Percentiles rank a stretch among this genome's conserved stretches.
phyloP scores from a whole-genome alignment of 1,284 basidiomycete genomes.

The Trametes sp. region DNA sequence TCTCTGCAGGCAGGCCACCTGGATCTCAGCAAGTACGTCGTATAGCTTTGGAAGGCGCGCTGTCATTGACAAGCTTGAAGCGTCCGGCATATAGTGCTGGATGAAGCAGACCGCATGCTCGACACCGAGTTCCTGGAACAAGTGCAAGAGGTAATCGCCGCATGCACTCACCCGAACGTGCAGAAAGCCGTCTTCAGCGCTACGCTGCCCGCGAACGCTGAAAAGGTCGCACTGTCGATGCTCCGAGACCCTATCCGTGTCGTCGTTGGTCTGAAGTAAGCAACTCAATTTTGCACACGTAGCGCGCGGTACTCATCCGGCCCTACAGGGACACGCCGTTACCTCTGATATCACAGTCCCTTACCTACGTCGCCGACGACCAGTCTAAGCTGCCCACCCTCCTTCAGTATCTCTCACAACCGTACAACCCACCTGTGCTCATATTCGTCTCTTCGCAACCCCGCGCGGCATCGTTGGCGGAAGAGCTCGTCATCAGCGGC shows the following conservation, averaged over 20 bases:
- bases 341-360: constrained; percentile 84
- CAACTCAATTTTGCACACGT: constrained; percentile 24
- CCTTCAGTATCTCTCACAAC: constrained; percentile 79
- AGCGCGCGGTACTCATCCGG: constrained; percentile 12
- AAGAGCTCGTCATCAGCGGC: constrained; percentile 85
- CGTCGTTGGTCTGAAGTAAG: constrained; percentile 93
- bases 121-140: constrained; percentile 91
- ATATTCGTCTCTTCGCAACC: constrained; percentile 95
- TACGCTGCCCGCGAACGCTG: constrained; percentile 89
- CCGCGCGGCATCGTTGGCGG: constrained; percentile 88
- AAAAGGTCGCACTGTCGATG: constrained; percentile 88
- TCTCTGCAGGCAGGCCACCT: constrained; percentile 74
- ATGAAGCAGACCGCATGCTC: constrained; percentile 92
- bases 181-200: constrained; percentile 96
- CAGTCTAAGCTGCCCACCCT: constrained; percentile 91
- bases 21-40: constrained; percentile 74
- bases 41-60: background rate
- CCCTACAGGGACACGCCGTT: constrained; percentile 81
- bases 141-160: constrained; percentile 86
- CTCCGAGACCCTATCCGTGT: constrained; percentile 86
- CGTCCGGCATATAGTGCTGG: constrained; percentile 84
- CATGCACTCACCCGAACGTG: constrained; percentile 76
- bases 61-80: constrained; percentile 49
- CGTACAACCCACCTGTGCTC: constrained; percentile 92
- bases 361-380: constrained; percentile 93